A percentile compares a stretch with the other conserved stretches of the same genome.
These are phyloP conservation scores for Meripilus lineatus DNA, from an alignment of 1,284 basidiomycete species.

Conservation along the genomic window DNA sequence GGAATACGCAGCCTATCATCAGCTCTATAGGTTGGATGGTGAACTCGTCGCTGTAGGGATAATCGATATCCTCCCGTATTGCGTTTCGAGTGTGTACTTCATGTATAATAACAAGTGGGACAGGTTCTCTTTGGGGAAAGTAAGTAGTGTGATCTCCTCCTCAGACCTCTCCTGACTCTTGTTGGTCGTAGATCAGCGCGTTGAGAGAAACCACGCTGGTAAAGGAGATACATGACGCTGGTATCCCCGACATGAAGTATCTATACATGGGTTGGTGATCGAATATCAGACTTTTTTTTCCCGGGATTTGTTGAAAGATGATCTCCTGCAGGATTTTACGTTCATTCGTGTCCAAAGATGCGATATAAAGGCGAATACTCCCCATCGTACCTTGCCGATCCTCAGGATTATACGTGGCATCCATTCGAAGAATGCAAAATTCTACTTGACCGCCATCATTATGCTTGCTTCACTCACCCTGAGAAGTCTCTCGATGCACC, in stretches of 20 bases:
- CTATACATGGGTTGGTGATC: constrained; percentile 77
- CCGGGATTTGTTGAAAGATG: no score
- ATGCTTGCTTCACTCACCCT: constrained; percentile 66
- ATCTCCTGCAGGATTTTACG: constrained; percentile 81
- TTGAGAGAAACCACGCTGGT: constrained; percentile 74
- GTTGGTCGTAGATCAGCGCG: constrained; percentile 66
- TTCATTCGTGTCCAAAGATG: constrained; percentile 94
- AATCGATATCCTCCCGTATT: constrained; percentile 85
- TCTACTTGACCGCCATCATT: constrained; percentile 59
- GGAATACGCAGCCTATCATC: constrained; percentile 84
- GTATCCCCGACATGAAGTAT: constrained; percentile 53
- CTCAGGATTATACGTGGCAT: constrained; percentile 79
- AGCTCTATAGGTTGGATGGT: constrained; percentile 80
- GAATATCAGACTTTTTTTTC: neutral
- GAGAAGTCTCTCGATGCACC: constrained; percentile 41
- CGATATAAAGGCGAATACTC: constrained; percentile 91
- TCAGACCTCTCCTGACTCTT: neutral
- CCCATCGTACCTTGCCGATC: constrained; percentile 88
- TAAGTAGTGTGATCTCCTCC: constrained; percentile 20
- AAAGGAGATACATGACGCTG: constrained; percentile 70
- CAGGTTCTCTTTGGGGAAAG: constrained; percentile 80
- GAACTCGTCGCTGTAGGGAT: constrained; percentile 85
- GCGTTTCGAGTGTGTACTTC: constrained; percentile 95
- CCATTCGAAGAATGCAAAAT: constrained; percentile 58
- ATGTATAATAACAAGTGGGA: constrained; percentile 85